Base-by-base conservation (phyloP, 176 grass and related monocot genomes). In the Cocos nucifera region DNA sequence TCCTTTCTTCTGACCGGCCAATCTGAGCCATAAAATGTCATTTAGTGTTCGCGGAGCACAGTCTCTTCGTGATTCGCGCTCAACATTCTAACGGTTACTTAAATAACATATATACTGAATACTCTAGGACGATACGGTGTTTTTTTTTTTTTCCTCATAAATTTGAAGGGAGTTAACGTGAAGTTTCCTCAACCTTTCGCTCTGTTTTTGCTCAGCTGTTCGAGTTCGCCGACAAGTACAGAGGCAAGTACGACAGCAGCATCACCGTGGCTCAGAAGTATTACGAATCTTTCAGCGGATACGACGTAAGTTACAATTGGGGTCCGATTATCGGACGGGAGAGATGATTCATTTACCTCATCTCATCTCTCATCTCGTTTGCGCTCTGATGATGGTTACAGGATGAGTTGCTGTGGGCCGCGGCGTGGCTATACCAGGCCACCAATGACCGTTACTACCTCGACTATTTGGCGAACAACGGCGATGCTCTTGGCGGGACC, bases 371-470 rank as follows among this genome's bases (percentile, higher is more conserved):
- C 26, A 23, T 35, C 6, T 35, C 32, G 8, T 10, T 9, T 35
- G 32, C 5, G 28, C 4, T 30, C 5, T 6, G 28, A 30, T 30
- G 9, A 44, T 14, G 35, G 35, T 14, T 29, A 19, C 26, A 96
- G 91, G 87, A 96, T 61, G 92, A 96, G 63, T 77, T 96, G 28
- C 66, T 96, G 17, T 96, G 87, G 92, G 92, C 87, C 24, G 75
- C 92, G n/a, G 83, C 87, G 4, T 97, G 92, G 92, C 77, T 97
- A 39, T 80, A 82, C 50, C 57, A 82, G 0, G 80, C 83, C 17
- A 85, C 78, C 8, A 51, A 59, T 53, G 78, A 91, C 9, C 17
- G 56, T 15, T 66, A 54, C 2, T 97, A 97, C 73, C 72, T 97
- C 5, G 81, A 97, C 74, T 90, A 96, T 71, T 29, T 91, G 30